Evolutionary conservation across 768 basidiomycete genomes (phyloP).

Genomic region (Fibroporia radiculosa): DNA sequence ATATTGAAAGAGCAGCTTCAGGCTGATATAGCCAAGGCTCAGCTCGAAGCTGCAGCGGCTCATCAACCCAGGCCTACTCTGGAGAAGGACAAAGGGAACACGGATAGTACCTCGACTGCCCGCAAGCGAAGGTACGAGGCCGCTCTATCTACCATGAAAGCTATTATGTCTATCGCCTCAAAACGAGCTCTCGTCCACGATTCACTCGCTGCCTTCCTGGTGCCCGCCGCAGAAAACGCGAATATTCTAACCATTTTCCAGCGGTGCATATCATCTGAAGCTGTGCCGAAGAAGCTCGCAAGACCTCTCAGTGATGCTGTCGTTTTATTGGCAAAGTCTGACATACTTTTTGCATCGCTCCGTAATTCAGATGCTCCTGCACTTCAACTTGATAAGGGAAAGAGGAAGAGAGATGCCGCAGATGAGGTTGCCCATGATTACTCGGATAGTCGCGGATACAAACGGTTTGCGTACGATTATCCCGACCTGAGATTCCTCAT

Average conservation of each 20-base stretch:
- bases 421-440: constrained; percentile 23
- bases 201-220: constrained; percentile 41
- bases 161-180: constrained; percentile 50
- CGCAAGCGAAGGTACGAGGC: constrained; percentile 42
- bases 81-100: neutral
- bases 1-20: constrained; percentile 69
- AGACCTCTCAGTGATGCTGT: constrained; percentile 51
- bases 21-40: constrained; percentile 67
- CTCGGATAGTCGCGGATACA: constrained; percentile 19
- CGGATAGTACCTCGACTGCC: neutral
- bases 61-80: neutral
- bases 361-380: constrained; percentile 57
- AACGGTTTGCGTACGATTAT: constrained; percentile 23
- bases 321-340: constrained; percentile 60
- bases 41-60: constrained; percentile 32
- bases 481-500: constrained; percentile 46
- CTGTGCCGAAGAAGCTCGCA: constrained; percentile 45
- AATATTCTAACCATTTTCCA: constrained; percentile 52
- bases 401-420: constrained; percentile 61
- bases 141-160: constrained; percentile 55
- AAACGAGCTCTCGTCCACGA: constrained; percentile 49
- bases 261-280: constrained; percentile 37
- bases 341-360: constrained; percentile 55
- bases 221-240: constrained; percentile 38
- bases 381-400: constrained; percentile 61